Conservation (phyloP, 202 grass and related monocot genomes). For the Carex arenaria region DNA sequence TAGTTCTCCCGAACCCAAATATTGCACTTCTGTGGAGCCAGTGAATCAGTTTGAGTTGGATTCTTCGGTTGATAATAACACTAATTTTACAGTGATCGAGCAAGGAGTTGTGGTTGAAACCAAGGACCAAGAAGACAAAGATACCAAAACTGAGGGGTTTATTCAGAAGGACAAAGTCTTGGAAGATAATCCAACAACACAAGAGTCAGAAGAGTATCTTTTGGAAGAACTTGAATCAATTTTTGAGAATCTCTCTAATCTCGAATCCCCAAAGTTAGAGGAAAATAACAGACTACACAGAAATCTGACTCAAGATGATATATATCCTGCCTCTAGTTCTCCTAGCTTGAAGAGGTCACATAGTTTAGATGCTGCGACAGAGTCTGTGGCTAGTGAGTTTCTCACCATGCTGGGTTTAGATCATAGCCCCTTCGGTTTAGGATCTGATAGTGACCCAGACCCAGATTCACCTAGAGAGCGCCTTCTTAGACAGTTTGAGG, state of each 20-base stretch:
- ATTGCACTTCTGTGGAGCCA: conserved; percentile 60
- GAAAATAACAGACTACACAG: conserved; percentile 32
- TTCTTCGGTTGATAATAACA: conserved; percentile 19
- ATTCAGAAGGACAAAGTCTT: conserved; percentile 18
- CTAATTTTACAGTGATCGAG: conserved; percentile 62
- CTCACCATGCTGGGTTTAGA: conserved; percentile 86
- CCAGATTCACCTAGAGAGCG: conserved; percentile 75
- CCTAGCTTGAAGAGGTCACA: conserved; percentile 45
- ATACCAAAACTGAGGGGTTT: conserved; percentile 17
- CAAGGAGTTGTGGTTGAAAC: conserved; percentile 53
- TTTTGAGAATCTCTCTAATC: conserved; percentile 45
- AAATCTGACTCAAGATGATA: conserved; percentile 39
- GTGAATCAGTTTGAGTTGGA: conserved; percentile 22
- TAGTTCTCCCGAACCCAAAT: conserved; percentile 54
- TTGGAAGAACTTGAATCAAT: conserved; percentile 47
- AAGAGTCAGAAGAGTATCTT: conserved; percentile 29
- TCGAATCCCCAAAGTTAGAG: conserved; percentile 42
- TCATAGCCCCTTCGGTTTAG: conserved; percentile 53
- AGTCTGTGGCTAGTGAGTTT: conserved; percentile 77
- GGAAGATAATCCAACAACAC: conserved; percentile 11
- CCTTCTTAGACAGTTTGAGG: conserved; percentile 87
- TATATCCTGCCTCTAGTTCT: conserved; percentile 30
- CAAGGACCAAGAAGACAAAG: conserved; percentile 31
- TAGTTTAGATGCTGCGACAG: conserved; percentile 69
- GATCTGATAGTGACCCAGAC: conserved; percentile 46